A percentile compares a stretch with the other conserved stretches of the same genome.
Evolutionary conservation across 148 eudicot genomes (phyloP).

Genomic region (Silene latifolia): DNA sequence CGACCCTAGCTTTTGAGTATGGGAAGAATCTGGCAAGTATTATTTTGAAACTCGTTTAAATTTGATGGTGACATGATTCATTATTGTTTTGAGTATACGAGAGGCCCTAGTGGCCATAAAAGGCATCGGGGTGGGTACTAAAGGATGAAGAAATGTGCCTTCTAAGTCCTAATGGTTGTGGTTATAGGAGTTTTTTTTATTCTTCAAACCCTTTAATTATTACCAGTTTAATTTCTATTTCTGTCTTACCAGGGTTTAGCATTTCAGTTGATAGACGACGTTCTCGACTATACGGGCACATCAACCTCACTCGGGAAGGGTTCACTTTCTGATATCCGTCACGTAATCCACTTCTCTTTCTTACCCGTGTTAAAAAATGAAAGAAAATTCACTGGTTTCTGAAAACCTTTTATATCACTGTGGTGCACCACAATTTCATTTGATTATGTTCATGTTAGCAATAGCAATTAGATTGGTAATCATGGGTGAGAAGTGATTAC

Average conservation of each 20-base stretch:
- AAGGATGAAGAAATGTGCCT: background rate
- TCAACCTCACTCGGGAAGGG: conserved; percentile 94
- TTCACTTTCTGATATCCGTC: conserved; percentile 85
- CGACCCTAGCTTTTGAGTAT: conserved; percentile 75
- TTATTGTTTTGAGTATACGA: background rate
- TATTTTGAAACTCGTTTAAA: background rate
- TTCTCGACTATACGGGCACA: conserved; percentile 92
- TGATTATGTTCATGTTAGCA: background rate
- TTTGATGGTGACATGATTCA: background rate
- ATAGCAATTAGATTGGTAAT: background rate
- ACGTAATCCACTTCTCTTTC: conserved; percentile 37
- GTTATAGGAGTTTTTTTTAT: background rate
- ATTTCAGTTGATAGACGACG: conserved; percentile 84
- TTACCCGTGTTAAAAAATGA: background rate
- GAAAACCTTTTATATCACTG: background rate
- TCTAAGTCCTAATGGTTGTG: background rate
- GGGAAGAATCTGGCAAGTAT: conserved; percentile 86
- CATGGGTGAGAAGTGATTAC: background rate
- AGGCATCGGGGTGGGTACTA: background rate
- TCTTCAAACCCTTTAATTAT: background rate
- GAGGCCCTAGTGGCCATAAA: background rate
- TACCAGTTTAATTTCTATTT: conserved; percentile 14
- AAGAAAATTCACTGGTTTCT: background rate
- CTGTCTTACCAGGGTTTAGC: conserved; percentile 70
- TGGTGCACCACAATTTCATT: background rate